Conservation (phyloP, 2,329 filamentous ascomycete species). For the Neopestalotiopsis clavispora region DNA sequence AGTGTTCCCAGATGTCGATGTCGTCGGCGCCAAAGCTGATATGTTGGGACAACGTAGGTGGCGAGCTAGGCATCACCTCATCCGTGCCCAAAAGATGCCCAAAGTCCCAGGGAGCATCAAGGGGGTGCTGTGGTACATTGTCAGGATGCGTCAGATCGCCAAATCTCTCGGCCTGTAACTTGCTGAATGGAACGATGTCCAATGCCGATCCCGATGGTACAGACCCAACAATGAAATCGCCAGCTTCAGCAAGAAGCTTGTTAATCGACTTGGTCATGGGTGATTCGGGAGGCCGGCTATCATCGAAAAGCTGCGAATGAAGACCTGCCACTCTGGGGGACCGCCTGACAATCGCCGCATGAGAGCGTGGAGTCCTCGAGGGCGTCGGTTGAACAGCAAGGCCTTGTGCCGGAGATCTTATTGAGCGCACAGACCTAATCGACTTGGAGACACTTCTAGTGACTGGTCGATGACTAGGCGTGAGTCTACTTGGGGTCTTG, state of each 20-base stretch:
- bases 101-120: conserved; percentile 48
- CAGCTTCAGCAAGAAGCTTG: conserved; percentile 65
- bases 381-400: conserved; percentile 53
- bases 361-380: conserved; percentile 45
- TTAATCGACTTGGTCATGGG: conserved; percentile 50
- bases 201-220: no score
- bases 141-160: conserved; percentile 44
- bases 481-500: conserved; percentile 68
- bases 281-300: conserved; percentile 15
- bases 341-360: conserved; percentile 41
- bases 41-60: conserved; percentile 40
- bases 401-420: conserved; percentile 49
- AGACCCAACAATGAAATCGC: conserved; percentile 44
- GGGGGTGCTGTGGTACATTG: conserved; percentile 35
- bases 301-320: conserved; percentile 16
- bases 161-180: conserved; percentile 37
- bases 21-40: conserved; percentile 22
- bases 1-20: conserved; percentile 18
- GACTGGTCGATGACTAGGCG: conserved; percentile 63
- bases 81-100: conserved; percentile 53
- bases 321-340: conserved; percentile 43
- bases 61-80: conserved; percentile 52
- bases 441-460: conserved; percentile 66
- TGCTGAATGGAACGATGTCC: conserved; percentile 40
- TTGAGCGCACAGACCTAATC: conserved; percentile 58